phyloP scores from a whole-genome alignment of 2,329 filamentous ascomycete species.

The Aspergillus melleus region DNA sequence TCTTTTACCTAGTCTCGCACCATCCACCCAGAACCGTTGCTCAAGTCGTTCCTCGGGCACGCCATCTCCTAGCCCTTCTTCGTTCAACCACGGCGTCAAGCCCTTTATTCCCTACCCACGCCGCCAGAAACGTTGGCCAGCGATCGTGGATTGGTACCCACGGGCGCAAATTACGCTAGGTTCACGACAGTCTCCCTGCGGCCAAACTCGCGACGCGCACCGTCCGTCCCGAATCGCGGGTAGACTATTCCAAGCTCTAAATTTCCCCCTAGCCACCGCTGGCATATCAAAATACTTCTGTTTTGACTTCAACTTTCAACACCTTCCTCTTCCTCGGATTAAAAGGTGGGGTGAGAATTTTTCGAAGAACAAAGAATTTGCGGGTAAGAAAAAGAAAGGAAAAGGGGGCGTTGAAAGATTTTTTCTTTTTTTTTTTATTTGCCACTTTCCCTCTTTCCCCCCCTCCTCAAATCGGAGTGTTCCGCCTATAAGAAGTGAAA shows the following conservation, averaged over 20 bases:
- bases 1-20: slow-evolving; percentile 31
- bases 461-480: slow-evolving; percentile 23
- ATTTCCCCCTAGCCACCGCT: slow-evolving; percentile 5
- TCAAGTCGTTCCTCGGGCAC: slow-evolving; percentile 36
- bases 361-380: slow-evolving; percentile 9
- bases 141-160: slow-evolving; percentile 34
- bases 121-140: slow-evolving; percentile 23
- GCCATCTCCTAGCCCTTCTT: slow-evolving; percentile 27
- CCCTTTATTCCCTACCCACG: slow-evolving; percentile 17
- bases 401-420: slow-evolving; percentile 11
- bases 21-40: slow-evolving; percentile 27
- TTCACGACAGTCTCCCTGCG: slow-evolving; percentile 28
- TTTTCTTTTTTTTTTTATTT: slow-evolving; percentile 6
- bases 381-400: slow-evolving; percentile 7
- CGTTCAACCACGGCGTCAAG: slow-evolving; percentile 9
- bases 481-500: slow-evolving; percentile 11
- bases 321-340: slow-evolving; percentile 9
- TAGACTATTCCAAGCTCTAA: slow-evolving; percentile 36
- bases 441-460: slow-evolving; percentile 4
- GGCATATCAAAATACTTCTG: slow-evolving; percentile 19
- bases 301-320: slow-evolving; percentile 19
- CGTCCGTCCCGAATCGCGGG: slow-evolving; percentile 34
- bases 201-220: slow-evolving; percentile 23
- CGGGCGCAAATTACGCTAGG: slow-evolving; percentile 33
- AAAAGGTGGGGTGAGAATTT: slow-evolving; percentile 7